phyloP scores from a whole-genome alignment of 805 yeast genomes.

The Candida patagonica region DNA sequence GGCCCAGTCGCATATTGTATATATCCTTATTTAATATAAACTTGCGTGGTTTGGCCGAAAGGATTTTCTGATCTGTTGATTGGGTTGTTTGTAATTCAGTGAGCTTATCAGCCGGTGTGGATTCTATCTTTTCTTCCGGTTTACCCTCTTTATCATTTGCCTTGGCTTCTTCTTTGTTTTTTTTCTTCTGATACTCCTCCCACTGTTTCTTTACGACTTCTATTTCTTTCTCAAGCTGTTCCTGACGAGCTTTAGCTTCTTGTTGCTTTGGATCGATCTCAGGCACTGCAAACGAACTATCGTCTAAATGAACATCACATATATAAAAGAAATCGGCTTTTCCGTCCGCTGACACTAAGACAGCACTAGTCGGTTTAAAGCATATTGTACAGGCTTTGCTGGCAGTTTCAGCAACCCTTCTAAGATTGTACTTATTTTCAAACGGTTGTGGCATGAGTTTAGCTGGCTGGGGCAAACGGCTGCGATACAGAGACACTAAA shows the following conservation, averaged over 20 bases:
- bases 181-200: conserved; percentile 19
- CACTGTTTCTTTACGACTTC: conserved; percentile 26
- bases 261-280: conserved; percentile 32
- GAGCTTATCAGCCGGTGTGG: conserved; percentile 9
- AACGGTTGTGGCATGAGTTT: too few relatives aligned
- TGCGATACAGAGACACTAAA: too few relatives aligned
- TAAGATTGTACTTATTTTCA: conserved; percentile 35
- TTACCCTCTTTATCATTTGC: conserved; percentile 13
- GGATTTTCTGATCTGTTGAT: conserved; percentile 18
- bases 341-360: conserved; percentile 38
- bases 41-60: conserved; percentile 31
- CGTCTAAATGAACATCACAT: conserved; percentile 42
- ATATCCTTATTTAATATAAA: conserved; percentile 35
- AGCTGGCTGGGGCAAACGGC: too few relatives aligned
- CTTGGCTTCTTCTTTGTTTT: conserved; percentile 13
- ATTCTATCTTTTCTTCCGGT: conserved; percentile 10
- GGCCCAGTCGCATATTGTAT: conserved; percentile 32
- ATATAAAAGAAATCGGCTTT: conserved; percentile 43
- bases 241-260: conserved; percentile 21
- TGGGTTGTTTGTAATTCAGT: conserved; percentile 12
- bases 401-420: conserved; percentile 38
- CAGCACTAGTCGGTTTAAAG: conserved; percentile 43
- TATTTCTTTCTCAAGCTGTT: conserved; percentile 25
- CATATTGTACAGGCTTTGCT: conserved; percentile 43
- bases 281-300: conserved; percentile 39